Base-by-base conservation (phyloP, 306 rosid genomes). In the Medicago arabica region DNA sequence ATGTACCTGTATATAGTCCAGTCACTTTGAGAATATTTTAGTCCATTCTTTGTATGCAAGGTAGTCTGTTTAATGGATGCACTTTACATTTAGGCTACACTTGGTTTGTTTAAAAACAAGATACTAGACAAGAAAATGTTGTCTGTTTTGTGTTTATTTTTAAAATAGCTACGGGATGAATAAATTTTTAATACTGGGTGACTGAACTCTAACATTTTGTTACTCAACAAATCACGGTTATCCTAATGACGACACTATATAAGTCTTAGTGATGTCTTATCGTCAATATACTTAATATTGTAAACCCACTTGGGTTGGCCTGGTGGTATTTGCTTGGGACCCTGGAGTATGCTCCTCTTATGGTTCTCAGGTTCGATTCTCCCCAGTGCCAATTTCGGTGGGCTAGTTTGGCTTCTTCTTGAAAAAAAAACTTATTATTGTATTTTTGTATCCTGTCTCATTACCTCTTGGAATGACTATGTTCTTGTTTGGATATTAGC, bases 11-110 rank as follows among this genome's bases (percentile, higher is more conserved):
- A 39, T 55, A 61, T 78, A 15, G 51, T 44, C 34, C 14, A 47
- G 39, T 60, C 54, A 41, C 49, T 47, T 53, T 21, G 39, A 50
- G 34, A 76, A 57, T 67, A n/a, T 21, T 15, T 64, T 38, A 11
- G 39, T 34, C 10, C 31, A 28, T 19, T 28, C 21, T 69, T 28
- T 28, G 23, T n/a, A 53, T 51, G 75, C 49, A 70, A 25, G 59
- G 49, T 34, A 53, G 67, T 61, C 28, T 38, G 38, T 71, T 31
- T 31, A 18, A 18, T 36, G 49, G 64, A 51, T 51, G 49, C 44
- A 3, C 49, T 36, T 38, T 55, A 54, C 16, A 8, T 50, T 31
- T 69, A 16, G 31, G 40, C 9, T 49, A 19, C 6, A 5, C 2
- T 7, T 62, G 68, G 17, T 15, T 8, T n/a, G 21, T 62, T 62